Evolutionary conservation across 2,329 filamentous ascomycete species (phyloP), one percentile per base, ranked within the genome.

Genomic region (Alternaria viburni): DNA sequence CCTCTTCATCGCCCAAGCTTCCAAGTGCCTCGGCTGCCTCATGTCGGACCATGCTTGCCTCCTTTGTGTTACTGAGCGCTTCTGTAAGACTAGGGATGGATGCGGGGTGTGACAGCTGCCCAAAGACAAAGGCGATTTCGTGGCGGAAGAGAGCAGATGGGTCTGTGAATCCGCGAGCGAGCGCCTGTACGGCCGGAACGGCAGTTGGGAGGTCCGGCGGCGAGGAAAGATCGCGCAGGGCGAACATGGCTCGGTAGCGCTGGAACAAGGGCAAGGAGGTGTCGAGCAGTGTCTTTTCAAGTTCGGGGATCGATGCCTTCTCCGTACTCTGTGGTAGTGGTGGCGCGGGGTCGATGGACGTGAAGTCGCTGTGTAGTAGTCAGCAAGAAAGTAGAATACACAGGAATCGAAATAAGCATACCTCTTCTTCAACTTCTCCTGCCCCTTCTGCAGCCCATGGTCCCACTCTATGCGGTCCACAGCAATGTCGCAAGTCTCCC

Each of bases 91-190:
- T 93, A 5, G 96, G 94, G 70, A 99, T 97, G 1, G 93, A 97
- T n/a, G 95, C 95, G 1, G 96, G 96, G 77, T 99, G 96, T 59
- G 92, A 93, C 56, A 99, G 86, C 81, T 99, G 96, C 59, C 96
- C 96, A 72, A 99, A 99, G 13, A 99, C 96, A 79, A 99, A 99
- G 13, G 96, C 96, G 69, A 99, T 93, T 79, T 99, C 96, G 83
- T 99, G 96, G 70, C 96, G 90, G 86, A 99, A 98, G 8, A 99
- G 88, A 6, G 94, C 94, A 52, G 94, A 97, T 17, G 89, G 86
- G 79, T 99, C 96, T 30, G 86, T 85, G 72, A 99, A 90, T 15
- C 96, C 96, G 76, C 90, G 90, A 49, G 96, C 93, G 50, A 99
- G 87, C 11, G 94, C 92, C 47, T 91, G 87, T 57, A 99, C 88